Percentiles rank a stretch among this genome's conserved stretches.
Evolutionary conservation across 2,329 filamentous ascomycete genomes (phyloP).

Genomic region (Ophiocordyceps robertsii): DNA sequence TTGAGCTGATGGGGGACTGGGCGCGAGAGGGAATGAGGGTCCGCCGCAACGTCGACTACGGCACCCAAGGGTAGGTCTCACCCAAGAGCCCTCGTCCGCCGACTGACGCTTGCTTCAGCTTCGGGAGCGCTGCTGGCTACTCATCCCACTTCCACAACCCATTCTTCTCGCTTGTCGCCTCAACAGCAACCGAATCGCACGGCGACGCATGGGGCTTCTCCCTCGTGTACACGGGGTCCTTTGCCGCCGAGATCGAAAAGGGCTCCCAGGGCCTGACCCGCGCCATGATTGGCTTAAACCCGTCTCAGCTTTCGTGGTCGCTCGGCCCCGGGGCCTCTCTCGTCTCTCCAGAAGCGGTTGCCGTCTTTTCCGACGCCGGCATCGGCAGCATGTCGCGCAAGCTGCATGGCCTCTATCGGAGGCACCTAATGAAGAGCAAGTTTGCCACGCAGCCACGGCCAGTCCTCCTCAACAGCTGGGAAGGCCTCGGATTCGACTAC

Average conservation of each 20-base stretch:
- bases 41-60: constrained; percentile 41
- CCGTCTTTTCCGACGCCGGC: constrained; percentile 44
- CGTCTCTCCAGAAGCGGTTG: constrained; percentile 47
- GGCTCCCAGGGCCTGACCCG: constrained; percentile 48
- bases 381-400: constrained; percentile 48
- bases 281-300: constrained; percentile 46
- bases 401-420: constrained; percentile 47
- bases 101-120: constrained; percentile 21
- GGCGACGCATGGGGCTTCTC: constrained; percentile 54
- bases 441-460: constrained; percentile 38
- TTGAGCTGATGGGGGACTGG: constrained; percentile 52
- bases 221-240: constrained; percentile 51
- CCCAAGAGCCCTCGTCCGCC: neutral
- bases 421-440: constrained; percentile 45
- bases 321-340: constrained; percentile 42
- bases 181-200: constrained; percentile 43
- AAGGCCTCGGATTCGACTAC: constrained; percentile 45
- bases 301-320: constrained; percentile 44
- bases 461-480: constrained; percentile 51
- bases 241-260: constrained; percentile 46
- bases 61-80: constrained; percentile 33
- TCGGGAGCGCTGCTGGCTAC: constrained; percentile 47
- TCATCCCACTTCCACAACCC: constrained; percentile 53
- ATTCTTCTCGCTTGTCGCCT: constrained; percentile 43
- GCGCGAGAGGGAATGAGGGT: constrained; percentile 41